Evolutionary conservation across 1,139 yeast genomes (phyloP), one percentile per base, ranked within the genome.

Genomic region (Yamadazyma epiphylla): DNA sequence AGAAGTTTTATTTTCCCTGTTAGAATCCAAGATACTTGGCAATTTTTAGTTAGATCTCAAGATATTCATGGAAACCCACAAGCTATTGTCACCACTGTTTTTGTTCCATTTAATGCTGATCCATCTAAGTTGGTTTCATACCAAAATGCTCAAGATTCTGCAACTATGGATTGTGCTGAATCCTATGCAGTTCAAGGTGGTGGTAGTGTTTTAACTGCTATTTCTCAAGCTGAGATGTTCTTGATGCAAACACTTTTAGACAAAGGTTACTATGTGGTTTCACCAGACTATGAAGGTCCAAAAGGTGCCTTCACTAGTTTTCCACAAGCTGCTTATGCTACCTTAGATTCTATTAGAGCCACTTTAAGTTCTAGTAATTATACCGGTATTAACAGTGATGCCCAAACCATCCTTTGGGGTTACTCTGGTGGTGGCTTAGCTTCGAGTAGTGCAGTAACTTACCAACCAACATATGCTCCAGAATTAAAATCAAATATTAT

Each of bases 401-500:
- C 68, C 4, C 41, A 49, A 25, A 46, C 53, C 1, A 52, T 46
- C 1, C 19, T 57, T 23, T 63, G 63, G 60, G 70, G 70, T 0
- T 63, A 60, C 36, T 58, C 65, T 10, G 70, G 70, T 15, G 70
- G 70, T 0, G 43, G 62, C 2, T 37, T 61, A 9, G 61, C 68
- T 3, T 39, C 58, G 4, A 53, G 54, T 1, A 62, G 69, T 68
- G 66, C 64, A 4, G 53, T 64, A 1, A 46, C 55, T 10, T 37
- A 60, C 20, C 61, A 54, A 31, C 61, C 62, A 3, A 30, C 35
- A 0, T 61, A 61, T 33, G 67, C 67, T 1, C 58, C 61, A 3
- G 64, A 60, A 4, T 46, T 61, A 23, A 27, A 24, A 6, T 16
- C 35, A 1, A 43, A 48, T 25, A 29, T 60, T 4, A 37, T 49